Percentiles rank a stretch among this genome's conserved stretches.
phyloP scores from a whole-genome alignment of 495 filamentous ascomycete species.

The Aspergillus cavernicola region DNA sequence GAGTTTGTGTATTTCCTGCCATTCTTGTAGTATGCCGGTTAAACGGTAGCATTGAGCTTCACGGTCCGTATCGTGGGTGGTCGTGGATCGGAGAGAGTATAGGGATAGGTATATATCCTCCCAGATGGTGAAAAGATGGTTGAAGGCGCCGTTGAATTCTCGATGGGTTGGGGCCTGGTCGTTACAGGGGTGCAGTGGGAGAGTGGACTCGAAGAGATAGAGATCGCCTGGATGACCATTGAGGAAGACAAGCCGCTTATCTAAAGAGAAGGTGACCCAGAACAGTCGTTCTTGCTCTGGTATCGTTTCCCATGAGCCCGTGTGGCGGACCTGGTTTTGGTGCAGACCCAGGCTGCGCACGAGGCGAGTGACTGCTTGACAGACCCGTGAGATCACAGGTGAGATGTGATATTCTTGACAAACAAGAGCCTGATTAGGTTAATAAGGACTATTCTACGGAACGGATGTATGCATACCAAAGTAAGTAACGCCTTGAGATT shows the following conservation, averaged over 20 bases:
- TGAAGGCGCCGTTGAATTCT: background rate
- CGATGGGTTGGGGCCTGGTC: background rate
- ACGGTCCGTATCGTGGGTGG: background rate
- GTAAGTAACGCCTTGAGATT: background rate
- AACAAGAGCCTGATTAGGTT: background rate
- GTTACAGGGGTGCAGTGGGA: background rate
- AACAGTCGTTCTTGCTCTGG: background rate
- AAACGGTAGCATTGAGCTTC: background rate
- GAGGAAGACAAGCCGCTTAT: background rate
- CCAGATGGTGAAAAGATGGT: background rate
- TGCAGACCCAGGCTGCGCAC: background rate
- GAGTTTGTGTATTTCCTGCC: background rate
- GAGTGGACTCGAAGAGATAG: background rate
- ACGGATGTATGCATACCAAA: background rate
- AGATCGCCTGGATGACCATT: background rate
- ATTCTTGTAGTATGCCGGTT: background rate
- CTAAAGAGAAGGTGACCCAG: background rate
- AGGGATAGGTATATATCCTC: slow-evolving; percentile 3
- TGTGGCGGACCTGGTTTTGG: background rate
- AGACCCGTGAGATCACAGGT: background rate
- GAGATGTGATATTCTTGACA: background rate
- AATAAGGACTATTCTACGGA: background rate
- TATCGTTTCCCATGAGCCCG: background rate
- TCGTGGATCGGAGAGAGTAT: background rate
- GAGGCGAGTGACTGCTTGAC: background rate